These are phyloP conservation scores for Meredithiella fracta DNA, from an alignment of 2,329 filamentous ascomycete species.

Conservation along the genomic window DNA sequence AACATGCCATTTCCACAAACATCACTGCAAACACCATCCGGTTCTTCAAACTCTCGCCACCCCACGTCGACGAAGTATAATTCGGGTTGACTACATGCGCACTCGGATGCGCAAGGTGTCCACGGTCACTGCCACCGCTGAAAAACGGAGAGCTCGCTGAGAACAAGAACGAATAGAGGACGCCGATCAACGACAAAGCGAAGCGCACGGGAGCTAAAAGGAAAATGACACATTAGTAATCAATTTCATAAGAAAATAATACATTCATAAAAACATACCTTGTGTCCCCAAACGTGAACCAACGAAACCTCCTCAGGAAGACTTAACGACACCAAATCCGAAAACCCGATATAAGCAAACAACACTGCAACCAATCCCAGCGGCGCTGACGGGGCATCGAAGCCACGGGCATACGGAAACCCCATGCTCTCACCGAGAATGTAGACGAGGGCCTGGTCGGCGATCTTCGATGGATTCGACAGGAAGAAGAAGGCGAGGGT, in stretches of 20 bases:
- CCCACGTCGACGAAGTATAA: slow-evolving; percentile 29
- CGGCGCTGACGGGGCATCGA: slow-evolving; percentile 52
- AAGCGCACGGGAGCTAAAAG: slow-evolving; percentile 45
- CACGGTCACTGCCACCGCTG: slow-evolving; percentile 19
- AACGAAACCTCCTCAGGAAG: slow-evolving; percentile 50
- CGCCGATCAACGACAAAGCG: slow-evolving; percentile 41
- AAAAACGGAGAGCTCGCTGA: slow-evolving; percentile 34
- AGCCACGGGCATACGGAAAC: slow-evolving; percentile 50
- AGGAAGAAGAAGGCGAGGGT: slow-evolving; percentile 74
- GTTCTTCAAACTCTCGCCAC: slow-evolving; percentile 59
- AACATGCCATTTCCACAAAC: slow-evolving; percentile 67
- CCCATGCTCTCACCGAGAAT: slow-evolving; percentile 72
- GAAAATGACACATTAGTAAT: not conserved
- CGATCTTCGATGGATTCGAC: slow-evolving; percentile 51
- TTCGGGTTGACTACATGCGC: slow-evolving; percentile 21
- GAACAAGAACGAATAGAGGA: slow-evolving; percentile 50
- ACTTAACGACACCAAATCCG: slow-evolving; percentile 49
- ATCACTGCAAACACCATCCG: slow-evolving; percentile 70
- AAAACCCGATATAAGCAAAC: slow-evolving; percentile 42
- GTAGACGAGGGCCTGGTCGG: slow-evolving; percentile 65
- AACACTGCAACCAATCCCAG: slow-evolving; percentile 58
- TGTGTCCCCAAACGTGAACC: slow-evolving; percentile 49
- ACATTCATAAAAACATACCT: slow-evolving; percentile 32
- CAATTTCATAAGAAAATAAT: not conserved
- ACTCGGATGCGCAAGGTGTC: slow-evolving; percentile 23